Conservation (phyloP, 441 rosid species). For the Corymbia citriodora region DNA sequence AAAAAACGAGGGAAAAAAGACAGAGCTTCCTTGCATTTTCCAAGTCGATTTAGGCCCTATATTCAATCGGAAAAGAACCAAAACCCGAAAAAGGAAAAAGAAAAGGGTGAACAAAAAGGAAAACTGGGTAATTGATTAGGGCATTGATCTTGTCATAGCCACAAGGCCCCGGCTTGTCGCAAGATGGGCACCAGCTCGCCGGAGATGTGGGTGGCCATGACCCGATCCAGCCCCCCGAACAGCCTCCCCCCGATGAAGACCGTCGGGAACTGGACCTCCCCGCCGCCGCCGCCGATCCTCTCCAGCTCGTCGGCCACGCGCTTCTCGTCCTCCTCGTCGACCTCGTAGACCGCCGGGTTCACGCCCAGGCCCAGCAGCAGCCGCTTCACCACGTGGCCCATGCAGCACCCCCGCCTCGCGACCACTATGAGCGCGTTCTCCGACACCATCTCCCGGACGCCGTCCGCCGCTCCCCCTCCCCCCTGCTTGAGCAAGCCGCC, state of each 20-base stretch:
- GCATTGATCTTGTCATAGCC: slow-evolving; percentile 33
- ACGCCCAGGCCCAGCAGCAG: slow-evolving; percentile 73
- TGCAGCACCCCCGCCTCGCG: slow-evolving; percentile 72
- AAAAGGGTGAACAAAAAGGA: neutral
- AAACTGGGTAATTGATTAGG: neutral
- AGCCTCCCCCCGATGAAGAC: slow-evolving; percentile 81
- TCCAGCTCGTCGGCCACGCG: slow-evolving; percentile 28
- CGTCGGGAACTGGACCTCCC: slow-evolving; percentile 52
- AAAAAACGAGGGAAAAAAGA: neutral
- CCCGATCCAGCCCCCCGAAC: slow-evolving; percentile 81
- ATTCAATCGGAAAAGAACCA: neutral
- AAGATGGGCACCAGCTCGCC: slow-evolving; percentile 73
- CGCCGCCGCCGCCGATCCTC: slow-evolving; percentile 11
- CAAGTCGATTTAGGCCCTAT: neutral
- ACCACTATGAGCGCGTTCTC: slow-evolving; percentile 82
- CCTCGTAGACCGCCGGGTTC: slow-evolving; percentile 64
- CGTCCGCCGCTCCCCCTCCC: neutral
- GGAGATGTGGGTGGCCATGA: slow-evolving; percentile 87
- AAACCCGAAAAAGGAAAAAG: neutral
- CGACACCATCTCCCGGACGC: slow-evolving; percentile 33
- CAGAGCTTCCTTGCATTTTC: neutral
- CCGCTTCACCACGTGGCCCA: slow-evolving; percentile 78
- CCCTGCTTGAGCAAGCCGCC: neutral
- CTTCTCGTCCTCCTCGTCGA: slow-evolving; percentile 50
- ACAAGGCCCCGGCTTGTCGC: slow-evolving; percentile 84